Conservation (phyloP, 768 basidiomycete genomes). For the Lanmaoa rubissima region DNA sequence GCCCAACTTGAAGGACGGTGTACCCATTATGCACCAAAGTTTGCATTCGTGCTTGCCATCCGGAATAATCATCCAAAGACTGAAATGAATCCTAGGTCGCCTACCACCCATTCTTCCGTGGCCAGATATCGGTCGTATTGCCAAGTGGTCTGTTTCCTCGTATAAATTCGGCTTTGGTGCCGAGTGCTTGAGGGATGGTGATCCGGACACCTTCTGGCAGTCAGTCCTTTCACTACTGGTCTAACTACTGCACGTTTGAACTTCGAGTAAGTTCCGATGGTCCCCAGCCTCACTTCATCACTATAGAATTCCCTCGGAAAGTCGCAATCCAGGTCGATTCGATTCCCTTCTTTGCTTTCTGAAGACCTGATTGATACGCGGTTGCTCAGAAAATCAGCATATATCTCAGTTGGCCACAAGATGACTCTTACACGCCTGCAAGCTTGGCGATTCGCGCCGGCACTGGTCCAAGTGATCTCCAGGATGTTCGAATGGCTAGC, state of each 20-base stretch:
- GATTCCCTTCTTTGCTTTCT: neutral
- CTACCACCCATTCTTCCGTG: conserved; percentile 55
- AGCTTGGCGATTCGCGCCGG: conserved; percentile 90
- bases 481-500: conserved; percentile 84
- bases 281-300: conserved; percentile 95
- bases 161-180: conserved; percentile 96
- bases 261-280: conserved; percentile 71
- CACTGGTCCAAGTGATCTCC: conserved; percentile 86
- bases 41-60: conserved; percentile 5
- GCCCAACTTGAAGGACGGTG: conserved; percentile 31
- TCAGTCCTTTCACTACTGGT: conserved; percentile 41
- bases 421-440: conserved; percentile 97
- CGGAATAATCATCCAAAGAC: neutral
- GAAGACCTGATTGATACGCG: neutral
- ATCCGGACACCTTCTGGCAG: conserved; percentile 98
- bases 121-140: conserved; percentile 86
- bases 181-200: conserved; percentile 84
- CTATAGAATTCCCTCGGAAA: conserved; percentile 88
- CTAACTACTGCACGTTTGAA: neutral
- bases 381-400: conserved; percentile 77
- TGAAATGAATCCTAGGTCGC: conserved; percentile 27
- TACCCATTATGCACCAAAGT: conserved; percentile 41
- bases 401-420: conserved; percentile 73
- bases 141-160: conserved; percentile 94
- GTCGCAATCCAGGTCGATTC: conserved; percentile 77